A percentile compares a stretch with the other conserved stretches of the same genome.
Evolutionary conservation across 352 stramenopile genomes (phyloP).

Genomic region (Plasmopara halstedii): DNA sequence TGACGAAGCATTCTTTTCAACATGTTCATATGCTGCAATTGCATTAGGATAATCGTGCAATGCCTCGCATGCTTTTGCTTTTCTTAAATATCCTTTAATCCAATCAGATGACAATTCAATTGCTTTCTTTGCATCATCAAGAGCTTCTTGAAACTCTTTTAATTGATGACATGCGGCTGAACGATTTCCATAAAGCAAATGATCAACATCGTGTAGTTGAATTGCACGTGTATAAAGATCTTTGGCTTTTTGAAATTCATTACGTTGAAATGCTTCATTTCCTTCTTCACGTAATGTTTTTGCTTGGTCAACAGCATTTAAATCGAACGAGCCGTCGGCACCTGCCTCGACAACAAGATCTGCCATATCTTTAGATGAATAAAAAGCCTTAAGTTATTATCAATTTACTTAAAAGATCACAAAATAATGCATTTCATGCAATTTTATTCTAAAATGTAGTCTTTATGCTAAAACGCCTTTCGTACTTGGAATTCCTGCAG

Average conservation of each 20-base stretch:
- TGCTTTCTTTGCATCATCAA: slow-evolving; percentile 78
- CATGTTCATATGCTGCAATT: slow-evolving; percentile 59
- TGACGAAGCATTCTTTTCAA: slow-evolving; percentile 32
- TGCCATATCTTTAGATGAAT: slow-evolving; percentile 7
- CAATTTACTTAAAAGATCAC: too few species aligned
- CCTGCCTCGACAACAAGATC: slow-evolving; percentile 21
- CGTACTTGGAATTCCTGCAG: slow-evolving; percentile 84
- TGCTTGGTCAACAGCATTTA: slow-evolving; percentile 4
- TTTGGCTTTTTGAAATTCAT: slow-evolving; percentile 38
- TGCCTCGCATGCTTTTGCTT: slow-evolving; percentile 73
- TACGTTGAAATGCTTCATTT: slow-evolving; percentile 59
- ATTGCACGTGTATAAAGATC: slow-evolving; percentile 57
- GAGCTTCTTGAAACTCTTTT: slow-evolving; percentile 50
- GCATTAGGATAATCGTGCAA: slow-evolving; percentile 57
- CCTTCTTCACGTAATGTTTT: slow-evolving; percentile 48
- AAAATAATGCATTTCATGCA: too few species aligned
- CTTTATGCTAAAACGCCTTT: slow-evolving; percentile 87
- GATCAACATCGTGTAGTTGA: slow-evolving; percentile 30
- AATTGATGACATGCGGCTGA: slow-evolving; percentile 79
- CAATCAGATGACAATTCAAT: slow-evolving; percentile 82
- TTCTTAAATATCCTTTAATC: slow-evolving; percentile 89
- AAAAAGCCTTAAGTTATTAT: too few species aligned
- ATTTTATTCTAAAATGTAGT: too few species aligned
- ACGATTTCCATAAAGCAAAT: slow-evolving; percentile 82
- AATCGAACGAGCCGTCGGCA: slow-evolving; percentile 34